Base-by-base conservation (phyloP, 495 filamentous ascomycete genomes). In the Lepidopterella palustris region DNA sequence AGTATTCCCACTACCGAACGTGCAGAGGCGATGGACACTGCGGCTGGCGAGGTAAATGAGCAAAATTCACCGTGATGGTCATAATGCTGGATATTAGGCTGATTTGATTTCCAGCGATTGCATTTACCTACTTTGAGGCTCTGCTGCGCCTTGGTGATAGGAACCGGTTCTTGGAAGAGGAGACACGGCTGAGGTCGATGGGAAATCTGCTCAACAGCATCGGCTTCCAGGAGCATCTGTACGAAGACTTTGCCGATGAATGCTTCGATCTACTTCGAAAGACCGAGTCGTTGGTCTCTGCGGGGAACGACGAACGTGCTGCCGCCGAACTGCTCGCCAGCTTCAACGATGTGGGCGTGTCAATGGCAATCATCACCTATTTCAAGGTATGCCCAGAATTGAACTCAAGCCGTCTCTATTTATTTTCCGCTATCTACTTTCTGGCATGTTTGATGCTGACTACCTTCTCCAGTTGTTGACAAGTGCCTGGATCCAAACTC, bases 21-120 rank as follows among this genome's bases (percentile, higher is more conserved):
- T 85, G 96, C 73, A 86, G 85, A 70, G 92, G 93, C 21, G 93
- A 98, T 75, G 93, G 93, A 35, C 92, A 95, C 69, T 98, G 93
- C 76, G 93, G 93, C 63, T 98, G 93, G 92, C 82, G 93, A 86
- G 93, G 92, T 96, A 82, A 53, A 70, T 58, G 6, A 31, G 15
- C 27, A 54, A 18, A 24, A 25, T 24, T 24, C 24, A 24, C 21
- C 21, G 1, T 15, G 8, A 42, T 27, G 20, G 47, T 15, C 27
- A 11, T 32, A 5, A 28, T 18, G 27, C 21, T 11, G 25, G 31
- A 32, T 15, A 32, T 15, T 28, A 32, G 13, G 18, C 20, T 50
- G 11, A 52, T 39, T 5, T 11, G 8, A 71, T 72, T 76, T 61
- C n/a, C 50, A 97, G 93, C 93, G 42, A 85, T 96, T 70, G 92